Percentiles rank a stretch among this genome's conserved stretches.
phyloP scores from a whole-genome alignment of 768 basidiomycete species.

The Stropharia rugosoannulata region DNA sequence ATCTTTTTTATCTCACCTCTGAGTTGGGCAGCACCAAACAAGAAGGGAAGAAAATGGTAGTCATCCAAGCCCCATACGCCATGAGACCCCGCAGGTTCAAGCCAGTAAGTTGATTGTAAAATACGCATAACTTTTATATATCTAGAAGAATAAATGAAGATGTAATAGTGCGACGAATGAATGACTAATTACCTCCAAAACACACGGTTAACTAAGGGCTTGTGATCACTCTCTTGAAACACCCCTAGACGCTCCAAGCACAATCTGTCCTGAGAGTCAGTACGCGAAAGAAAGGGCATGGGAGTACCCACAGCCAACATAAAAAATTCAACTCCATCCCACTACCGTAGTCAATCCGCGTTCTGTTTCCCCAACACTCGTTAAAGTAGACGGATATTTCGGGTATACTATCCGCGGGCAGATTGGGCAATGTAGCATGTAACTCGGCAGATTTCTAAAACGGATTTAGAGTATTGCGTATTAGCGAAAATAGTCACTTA shows the following conservation, averaged over 20 bases:
- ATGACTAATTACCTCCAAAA: conserved; percentile 74
- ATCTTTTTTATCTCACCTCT: conserved; percentile 38
- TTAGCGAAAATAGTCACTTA: conserved; percentile 22
- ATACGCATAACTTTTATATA: conserved; percentile 82
- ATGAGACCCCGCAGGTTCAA: conserved; percentile 98
- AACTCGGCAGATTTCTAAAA: conserved; percentile 51
- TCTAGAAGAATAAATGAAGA: conserved; percentile 43
- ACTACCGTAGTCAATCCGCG: conserved; percentile 97
- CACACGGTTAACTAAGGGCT: conserved; percentile 73
- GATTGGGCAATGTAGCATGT: conserved; percentile 55
- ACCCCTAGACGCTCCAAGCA: conserved; percentile 77
- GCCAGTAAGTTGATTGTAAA: conserved; percentile 93
- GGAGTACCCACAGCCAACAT: conserved; percentile 81
- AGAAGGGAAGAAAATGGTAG: conserved; percentile 93
- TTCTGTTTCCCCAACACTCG: conserved; percentile 89
- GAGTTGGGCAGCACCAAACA: conserved; percentile 84
- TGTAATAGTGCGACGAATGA: not conserved
- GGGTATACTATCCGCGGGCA: conserved; percentile 55
- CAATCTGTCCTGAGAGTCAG: conserved; percentile 47
- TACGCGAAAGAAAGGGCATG: not conserved
- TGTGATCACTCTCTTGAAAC: conserved; percentile 61
- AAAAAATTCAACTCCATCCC: conserved; percentile 99
- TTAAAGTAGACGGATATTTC: conserved; percentile 82
- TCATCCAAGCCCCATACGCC: conserved; percentile 98
- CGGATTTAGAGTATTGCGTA: not conserved